These are phyloP conservation scores for Ceratocystis cubensis DNA, from an alignment of 2,329 filamentous ascomycete genomes.

Conservation along the genomic window DNA sequence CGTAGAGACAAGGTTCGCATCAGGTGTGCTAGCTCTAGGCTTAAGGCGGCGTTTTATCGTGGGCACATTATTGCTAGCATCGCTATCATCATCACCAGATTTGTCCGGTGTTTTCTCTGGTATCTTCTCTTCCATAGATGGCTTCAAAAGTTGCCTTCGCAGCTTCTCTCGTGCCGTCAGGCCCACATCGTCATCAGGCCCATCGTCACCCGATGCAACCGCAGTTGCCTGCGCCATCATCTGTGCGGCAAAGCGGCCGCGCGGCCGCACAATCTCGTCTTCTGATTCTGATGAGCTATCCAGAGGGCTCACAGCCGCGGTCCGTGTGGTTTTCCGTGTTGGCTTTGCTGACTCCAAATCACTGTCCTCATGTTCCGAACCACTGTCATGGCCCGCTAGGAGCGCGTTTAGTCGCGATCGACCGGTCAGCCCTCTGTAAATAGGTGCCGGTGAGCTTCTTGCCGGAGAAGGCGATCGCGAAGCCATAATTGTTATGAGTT, in stretches of 20 bases:
- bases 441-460: not conserved
- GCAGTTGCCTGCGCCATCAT: constrained; percentile 36
- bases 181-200: constrained; percentile 24
- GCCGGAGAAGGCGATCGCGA: constrained; percentile 17
- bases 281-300: constrained; percentile 23
- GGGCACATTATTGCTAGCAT: constrained; percentile 30
- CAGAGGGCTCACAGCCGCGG: not conserved
- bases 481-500: constrained; percentile 4
- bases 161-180: constrained; percentile 17
- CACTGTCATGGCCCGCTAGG: constrained; percentile 38
- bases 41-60: constrained; percentile 21
- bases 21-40: constrained; percentile 23
- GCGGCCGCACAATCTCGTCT: constrained; percentile 36
- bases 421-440: constrained; percentile 32
- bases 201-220: constrained; percentile 34
- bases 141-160: constrained; percentile 19
- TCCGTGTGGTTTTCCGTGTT: not conserved
- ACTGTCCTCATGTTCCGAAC: constrained; percentile 35
- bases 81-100: constrained; percentile 26
- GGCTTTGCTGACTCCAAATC: constrained; percentile 13
- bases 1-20: constrained; percentile 26
- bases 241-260: constrained; percentile 51
- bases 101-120: constrained; percentile 26
- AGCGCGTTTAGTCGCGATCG: constrained; percentile 44
- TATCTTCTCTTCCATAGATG: constrained; percentile 26